Base-by-base conservation (phyloP, 2,329 filamentous ascomycete genomes). In the Aspergillus piperis region DNA sequence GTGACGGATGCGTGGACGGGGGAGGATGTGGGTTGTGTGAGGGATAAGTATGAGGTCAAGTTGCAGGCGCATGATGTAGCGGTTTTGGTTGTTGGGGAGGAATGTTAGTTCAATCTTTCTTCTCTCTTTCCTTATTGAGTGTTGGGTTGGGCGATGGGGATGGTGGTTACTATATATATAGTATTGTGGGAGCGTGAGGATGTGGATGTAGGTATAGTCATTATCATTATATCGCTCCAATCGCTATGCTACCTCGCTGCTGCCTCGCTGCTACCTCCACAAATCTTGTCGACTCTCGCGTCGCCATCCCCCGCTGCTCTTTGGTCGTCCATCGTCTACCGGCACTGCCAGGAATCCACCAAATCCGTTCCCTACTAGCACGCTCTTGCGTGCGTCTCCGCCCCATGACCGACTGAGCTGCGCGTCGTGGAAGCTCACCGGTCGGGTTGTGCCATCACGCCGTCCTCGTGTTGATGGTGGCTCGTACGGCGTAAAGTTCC, bases 331-430 rank as follows among this genome's bases (percentile, higher is more conserved):
- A 53, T 82, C 81, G 10, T 84, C 82, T 19, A 75, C 75, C 0
- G 87, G 87, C n/a, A 89, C 82, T 17, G 86, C 85, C 17, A 89
- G 73, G 73, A 86, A 89, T 0, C 87, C 87, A 27, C 87, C 87
- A 62, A 87, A 87, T 2, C 87, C 87, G 69, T 89, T 89, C 0
- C 86, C 86, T 0, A 89, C 86, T n/a, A 89, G 80, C 8, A 88
- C 80, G 65, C 82, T 86, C 73, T 82, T 84, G 32, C 87, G 77
- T 5, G 83, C 82, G 55, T 86, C 84, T 8, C 84, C 83, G 10
- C 84, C 83, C 86, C 84, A 87, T 41, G 83, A 81, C 15, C 83
- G 81, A 41, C 84, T 82, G 70, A 80, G 63, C 67, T 81, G 66
- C 66, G 73, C 69, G 68, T 76, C 81, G 60, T 73, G 79, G 66